A percentile compares a stretch with the other conserved stretches of the same genome.
Conservation (phyloP, 805 yeast genomes). For the Saccharomycopsis fodiens region DNA sequence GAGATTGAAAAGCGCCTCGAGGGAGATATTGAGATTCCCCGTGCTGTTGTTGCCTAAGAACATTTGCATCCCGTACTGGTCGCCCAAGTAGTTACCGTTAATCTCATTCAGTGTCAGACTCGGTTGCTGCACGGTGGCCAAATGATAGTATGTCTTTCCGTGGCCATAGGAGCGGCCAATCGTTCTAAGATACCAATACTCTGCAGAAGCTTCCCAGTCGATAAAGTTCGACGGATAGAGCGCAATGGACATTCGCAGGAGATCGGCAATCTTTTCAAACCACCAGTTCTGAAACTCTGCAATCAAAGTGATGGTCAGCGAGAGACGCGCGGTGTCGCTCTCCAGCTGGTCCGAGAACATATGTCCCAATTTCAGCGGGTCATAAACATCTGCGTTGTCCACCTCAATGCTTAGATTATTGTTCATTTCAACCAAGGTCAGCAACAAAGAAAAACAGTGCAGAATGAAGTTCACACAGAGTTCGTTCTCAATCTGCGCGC, state of each 20-base stretch:
- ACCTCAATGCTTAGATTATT: slow-evolving; percentile 45
- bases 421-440: slow-evolving; percentile 46
- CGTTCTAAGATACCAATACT: slow-evolving; percentile 73
- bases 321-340: slow-evolving; percentile 4
- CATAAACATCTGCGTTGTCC: slow-evolving; percentile 48
- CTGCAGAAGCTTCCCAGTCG: slow-evolving; percentile 81
- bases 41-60: background rate
- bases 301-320: slow-evolving; percentile 52
- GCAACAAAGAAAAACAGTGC: slow-evolving; percentile 18
- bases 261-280: slow-evolving; percentile 81
- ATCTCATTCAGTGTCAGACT: slow-evolving; percentile 5
- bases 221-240: slow-evolving; percentile 69
- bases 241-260: slow-evolving; percentile 84
- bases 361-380: background rate
- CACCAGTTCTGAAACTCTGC: slow-evolving; percentile 40
- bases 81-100: background rate
- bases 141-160: slow-evolving; percentile 81
- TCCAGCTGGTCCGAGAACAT: background rate
- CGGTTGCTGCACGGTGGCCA: slow-evolving; percentile 73
- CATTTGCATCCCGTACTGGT: background rate
- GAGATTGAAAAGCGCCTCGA: slow-evolving; percentile 71
- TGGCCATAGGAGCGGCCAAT: slow-evolving; percentile 71
- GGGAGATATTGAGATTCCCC: slow-evolving; percentile 26
- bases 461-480: slow-evolving; percentile 19
- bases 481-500: slow-evolving; percentile 27